Base-by-base conservation (phyloP, 352 stramenopile genomes). In the Phytophthora fragariae region DNA sequence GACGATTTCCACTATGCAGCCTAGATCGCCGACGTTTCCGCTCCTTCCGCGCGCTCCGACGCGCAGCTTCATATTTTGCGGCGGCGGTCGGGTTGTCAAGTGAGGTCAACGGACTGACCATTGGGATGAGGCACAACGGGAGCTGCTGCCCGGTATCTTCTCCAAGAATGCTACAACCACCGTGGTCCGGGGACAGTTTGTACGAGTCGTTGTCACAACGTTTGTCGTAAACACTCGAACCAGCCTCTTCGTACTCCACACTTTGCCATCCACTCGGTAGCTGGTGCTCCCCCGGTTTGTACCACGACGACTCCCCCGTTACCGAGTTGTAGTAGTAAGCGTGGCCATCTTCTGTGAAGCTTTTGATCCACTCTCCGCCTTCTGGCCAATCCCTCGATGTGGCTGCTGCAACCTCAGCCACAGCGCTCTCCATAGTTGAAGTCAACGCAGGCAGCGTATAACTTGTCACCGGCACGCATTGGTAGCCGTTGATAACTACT, bases 321-420 rank as follows among this genome's bases (percentile, higher is more conserved):
- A 65, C 17, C 0, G 57, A 54, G 77, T 94, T 92, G 76, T 92
- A 94, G 64, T 80, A 92, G 57, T 91, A 94, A n/a, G 74, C 62
- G 53, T 87, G 70, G 21, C 84, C 79, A 41, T 92, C 84, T 14
- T 87, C 81, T 1, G 83, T 92, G 19, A 65, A 61, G 19, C 62
- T 81, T 71, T 90, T 75, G 1, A 83, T 56, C 86, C 86, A 94
- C 6, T 64, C 46, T 37, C 41, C 17, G n/a, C 11, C n/a, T 44
- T 60, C 39, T 29, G 11, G 10, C 24, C 24, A 60, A 27, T 63
- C 39, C 4, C 29, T 33, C 39, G 11, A 12, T 11, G n/a, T 29
- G 17, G 58, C 31, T 54, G 17, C 19, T 14, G 63, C 58, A 58
- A 57, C 49, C 49, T 57, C 29, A 27, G 64, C 64, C 10, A 76